Evolutionary conservation across 441 rosid genomes (phyloP).

Genomic region (Erodium texanum): DNA sequence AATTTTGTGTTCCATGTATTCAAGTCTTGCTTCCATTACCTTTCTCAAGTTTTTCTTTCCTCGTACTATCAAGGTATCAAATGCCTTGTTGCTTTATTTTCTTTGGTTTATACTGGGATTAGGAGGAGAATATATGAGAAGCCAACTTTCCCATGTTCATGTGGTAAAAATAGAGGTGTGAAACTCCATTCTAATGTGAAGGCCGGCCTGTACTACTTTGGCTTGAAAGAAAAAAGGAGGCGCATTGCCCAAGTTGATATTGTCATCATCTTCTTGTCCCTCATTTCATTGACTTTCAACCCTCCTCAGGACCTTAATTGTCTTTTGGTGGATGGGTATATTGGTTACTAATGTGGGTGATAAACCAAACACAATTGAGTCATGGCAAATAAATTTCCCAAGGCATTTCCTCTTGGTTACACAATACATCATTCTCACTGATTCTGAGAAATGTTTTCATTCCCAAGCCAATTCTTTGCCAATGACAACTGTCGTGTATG

Average conservation of each 20-base stretch:
- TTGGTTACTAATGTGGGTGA: neutral
- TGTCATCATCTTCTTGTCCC: neutral
- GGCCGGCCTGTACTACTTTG: neutral
- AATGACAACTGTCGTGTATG: neutral
- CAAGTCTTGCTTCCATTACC: neutral
- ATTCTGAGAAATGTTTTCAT: neutral
- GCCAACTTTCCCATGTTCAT: slow-evolving; percentile 3
- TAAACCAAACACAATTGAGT: neutral
- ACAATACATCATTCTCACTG: neutral
- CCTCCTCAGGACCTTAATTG: neutral
- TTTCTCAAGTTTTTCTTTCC: neutral
- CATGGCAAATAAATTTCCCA: neutral
- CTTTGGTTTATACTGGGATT: neutral
- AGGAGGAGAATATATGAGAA: neutral
- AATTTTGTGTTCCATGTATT: neutral
- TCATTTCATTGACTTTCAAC: neutral
- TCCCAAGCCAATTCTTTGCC: neutral
- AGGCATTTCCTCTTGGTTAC: neutral
- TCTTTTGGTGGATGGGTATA: neutral
- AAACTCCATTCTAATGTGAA: neutral
- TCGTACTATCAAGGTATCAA: neutral
- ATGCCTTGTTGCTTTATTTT: neutral
- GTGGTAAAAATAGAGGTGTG: neutral
- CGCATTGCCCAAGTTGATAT: neutral
- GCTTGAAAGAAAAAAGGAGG: neutral